Evolutionary conservation across 1,284 basidiomycete genomes (phyloP).

Genomic region (Pterulicium gracile): DNA sequence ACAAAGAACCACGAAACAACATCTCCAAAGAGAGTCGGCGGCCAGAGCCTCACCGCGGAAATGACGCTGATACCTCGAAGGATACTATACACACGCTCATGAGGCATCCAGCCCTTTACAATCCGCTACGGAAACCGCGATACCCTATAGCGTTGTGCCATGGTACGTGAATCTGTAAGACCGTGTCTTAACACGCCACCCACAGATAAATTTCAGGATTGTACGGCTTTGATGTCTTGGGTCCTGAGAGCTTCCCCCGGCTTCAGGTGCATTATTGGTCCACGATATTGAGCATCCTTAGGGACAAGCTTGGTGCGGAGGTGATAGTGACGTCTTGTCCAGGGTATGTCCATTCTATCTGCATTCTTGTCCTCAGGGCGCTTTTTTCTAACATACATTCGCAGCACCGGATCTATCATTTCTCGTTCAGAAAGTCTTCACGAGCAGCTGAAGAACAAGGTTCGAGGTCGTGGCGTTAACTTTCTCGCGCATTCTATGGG

Average conservation of each 20-base stretch:
- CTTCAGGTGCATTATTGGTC: conserved; percentile 94
- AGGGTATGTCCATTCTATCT: conserved; percentile 43
- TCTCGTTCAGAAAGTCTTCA: conserved; percentile 79
- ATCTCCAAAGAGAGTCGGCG: no score
- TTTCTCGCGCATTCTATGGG: conserved; percentile 98
- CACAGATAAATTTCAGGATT: conserved; percentile 45
- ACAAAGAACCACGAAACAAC: no score
- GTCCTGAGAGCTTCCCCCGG: conserved; percentile 66
- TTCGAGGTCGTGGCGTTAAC: conserved; percentile 72
- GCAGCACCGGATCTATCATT: conserved; percentile 84
- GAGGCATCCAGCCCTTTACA: conserved; percentile 58
- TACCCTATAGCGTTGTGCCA: conserved; percentile 93
- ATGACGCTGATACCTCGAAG: conserved; percentile 14
- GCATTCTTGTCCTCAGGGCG: conserved; percentile 2
- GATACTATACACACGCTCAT: conserved; percentile 69
- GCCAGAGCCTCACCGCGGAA: conserved; percentile 10
- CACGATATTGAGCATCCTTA: conserved; percentile 75
- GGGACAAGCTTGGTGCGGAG: conserved; percentile 79
- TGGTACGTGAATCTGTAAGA: no score
- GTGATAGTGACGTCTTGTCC: conserved; percentile 96
- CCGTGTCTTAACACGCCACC: background rate
- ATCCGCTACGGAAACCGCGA: conserved; percentile 70
- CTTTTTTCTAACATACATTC: background rate
- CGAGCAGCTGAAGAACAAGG: conserved; percentile 58
- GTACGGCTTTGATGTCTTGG: conserved; percentile 89